A percentile compares a stretch with the other conserved stretches of the same genome.
Conservation (phyloP, 805 yeast genomes). For the Metschnikowia chrysomelidarum region DNA sequence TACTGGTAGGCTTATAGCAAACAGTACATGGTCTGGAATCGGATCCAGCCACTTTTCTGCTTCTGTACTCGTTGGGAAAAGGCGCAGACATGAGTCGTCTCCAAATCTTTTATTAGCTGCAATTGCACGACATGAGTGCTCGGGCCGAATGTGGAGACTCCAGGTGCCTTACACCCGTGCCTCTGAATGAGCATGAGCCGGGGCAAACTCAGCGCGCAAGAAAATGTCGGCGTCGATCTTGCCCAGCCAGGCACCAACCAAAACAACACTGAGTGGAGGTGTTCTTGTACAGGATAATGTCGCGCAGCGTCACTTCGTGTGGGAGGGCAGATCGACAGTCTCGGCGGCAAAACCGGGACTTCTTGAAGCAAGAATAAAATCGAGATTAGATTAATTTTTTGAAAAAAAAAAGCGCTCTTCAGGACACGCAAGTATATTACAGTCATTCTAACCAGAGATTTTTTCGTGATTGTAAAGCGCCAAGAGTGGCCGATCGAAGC, state of each 20-base stretch:
- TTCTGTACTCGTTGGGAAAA: slow-evolving; percentile 38
- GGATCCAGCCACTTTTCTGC: slow-evolving; percentile 40
- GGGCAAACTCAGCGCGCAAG: slow-evolving; percentile 6
- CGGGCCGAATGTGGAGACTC: too few relatives aligned
- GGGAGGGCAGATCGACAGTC: background rate
- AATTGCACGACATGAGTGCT: too few relatives aligned
- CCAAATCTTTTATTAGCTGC: too few relatives aligned
- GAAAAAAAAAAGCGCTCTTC: too few relatives aligned
- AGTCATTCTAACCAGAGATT: too few relatives aligned
- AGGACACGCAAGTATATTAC: too few relatives aligned
- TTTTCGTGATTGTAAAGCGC: too few relatives aligned
- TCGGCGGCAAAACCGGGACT: too few relatives aligned
- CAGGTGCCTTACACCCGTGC: slow-evolving; percentile 12
- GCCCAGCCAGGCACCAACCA: slow-evolving; percentile 12
- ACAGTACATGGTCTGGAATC: slow-evolving; percentile 47
- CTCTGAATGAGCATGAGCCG: slow-evolving; percentile 1
- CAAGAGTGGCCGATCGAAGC: too few relatives aligned
- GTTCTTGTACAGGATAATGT: slow-evolving; percentile 13
- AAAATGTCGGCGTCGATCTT: background rate
- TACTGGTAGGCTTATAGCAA: slow-evolving; percentile 48
- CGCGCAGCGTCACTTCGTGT: slow-evolving; percentile 9
- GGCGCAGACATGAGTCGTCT: slow-evolving; percentile 10
- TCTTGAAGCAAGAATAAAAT: too few relatives aligned
- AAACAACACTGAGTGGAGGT: slow-evolving; percentile 9
- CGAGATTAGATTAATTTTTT: too few relatives aligned